Evolutionary conservation across 495 filamentous ascomycete species (phyloP), one percentile per base, ranked within the genome.

Genomic region (Aspergillus haitiensis): DNA sequence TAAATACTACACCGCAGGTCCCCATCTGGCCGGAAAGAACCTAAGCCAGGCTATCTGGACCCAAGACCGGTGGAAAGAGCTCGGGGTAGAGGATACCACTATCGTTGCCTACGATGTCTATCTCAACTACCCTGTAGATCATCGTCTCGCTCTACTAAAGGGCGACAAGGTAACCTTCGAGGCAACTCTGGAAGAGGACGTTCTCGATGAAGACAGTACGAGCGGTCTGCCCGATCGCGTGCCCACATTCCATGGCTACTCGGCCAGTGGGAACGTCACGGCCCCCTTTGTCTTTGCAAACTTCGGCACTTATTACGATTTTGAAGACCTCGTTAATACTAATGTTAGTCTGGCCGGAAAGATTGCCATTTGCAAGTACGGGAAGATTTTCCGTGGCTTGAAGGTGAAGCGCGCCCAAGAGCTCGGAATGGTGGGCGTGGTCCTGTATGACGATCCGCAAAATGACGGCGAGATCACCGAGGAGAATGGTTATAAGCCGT

Each of bases 201-300:
- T 90, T 4, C 76, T 98, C n/a, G 81, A 89, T 0, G 86, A 97
- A 56, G 95, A 98, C 69, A 78, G 82, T 6, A 96, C 93, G 0
- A 90, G 82, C 21, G 78, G 85, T 31, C 70, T 92, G 31, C 70
- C 82, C 12, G 81, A 94, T 60, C 82, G 92, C 33, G 83, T 98
- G 45, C 93, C 95, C 5, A 94, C 89, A 3, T 98, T 98, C 75
- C 92, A 98, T 72, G 94, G 94, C 31, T 98, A 97, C 70, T 95
- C 91, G 7, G 92, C 91, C 5, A 89, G 78, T 53, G 94, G 94
- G 5, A 96, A 97, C 67, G 93, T 93, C 54, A 94, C 92, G 0
- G 93, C 87, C 12, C 79, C 77, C 33, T 91, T 84, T 66, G 89
- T 96, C 31, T 96, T 88, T 70, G 90, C 87, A 63, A 97, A 97